These are phyloP conservation scores for Nyctanthes arbortristis DNA, from an alignment of 257 asterid genomes.

Conservation along the genomic window DNA sequence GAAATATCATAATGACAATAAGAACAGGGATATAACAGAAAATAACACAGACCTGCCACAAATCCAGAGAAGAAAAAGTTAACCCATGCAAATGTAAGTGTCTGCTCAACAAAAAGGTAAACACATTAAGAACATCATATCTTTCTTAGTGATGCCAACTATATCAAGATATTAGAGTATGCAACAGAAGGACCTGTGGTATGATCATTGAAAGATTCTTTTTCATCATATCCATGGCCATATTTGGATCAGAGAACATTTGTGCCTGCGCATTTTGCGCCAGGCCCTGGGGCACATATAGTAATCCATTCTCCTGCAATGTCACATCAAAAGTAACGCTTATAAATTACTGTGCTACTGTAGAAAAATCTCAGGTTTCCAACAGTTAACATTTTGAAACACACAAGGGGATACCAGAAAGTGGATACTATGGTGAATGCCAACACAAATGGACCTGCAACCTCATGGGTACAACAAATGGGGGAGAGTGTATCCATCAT, in stretches of 20 bases:
- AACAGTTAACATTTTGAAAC: conserved; percentile 4
- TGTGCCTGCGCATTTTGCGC: conserved; percentile 91
- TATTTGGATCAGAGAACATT: conserved; percentile 97
- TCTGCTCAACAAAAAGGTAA: conserved; percentile 48
- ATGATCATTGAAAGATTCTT: conserved; percentile 94
- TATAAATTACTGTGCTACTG: background rate
- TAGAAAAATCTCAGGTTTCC: conserved; percentile 1
- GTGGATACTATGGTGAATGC: background rate
- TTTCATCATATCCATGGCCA: conserved; percentile 99
- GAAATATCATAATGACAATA: conserved; percentile 4
- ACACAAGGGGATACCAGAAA: background rate
- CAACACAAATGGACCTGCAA: background rate
- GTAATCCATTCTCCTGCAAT: conserved; percentile 83
- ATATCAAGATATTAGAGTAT: conserved; percentile 8
- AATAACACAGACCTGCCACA: conserved; percentile 79
- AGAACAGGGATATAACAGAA: conserved; percentile 18
- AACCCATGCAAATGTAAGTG: conserved; percentile 96
- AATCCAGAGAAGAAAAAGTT: conserved; percentile 98
- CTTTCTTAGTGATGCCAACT: conserved; percentile 10
- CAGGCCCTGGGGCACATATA: conserved; percentile 88
- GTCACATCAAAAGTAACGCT: conserved; percentile 18
- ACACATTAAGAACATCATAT: conserved; percentile 18
- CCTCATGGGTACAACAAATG: background rate
- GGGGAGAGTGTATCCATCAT: background rate
- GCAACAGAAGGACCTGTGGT: conserved; percentile 67